Evolutionary conservation across 2,329 filamentous ascomycete species (phyloP).

Genomic region (Niveomyces coronatus): DNA sequence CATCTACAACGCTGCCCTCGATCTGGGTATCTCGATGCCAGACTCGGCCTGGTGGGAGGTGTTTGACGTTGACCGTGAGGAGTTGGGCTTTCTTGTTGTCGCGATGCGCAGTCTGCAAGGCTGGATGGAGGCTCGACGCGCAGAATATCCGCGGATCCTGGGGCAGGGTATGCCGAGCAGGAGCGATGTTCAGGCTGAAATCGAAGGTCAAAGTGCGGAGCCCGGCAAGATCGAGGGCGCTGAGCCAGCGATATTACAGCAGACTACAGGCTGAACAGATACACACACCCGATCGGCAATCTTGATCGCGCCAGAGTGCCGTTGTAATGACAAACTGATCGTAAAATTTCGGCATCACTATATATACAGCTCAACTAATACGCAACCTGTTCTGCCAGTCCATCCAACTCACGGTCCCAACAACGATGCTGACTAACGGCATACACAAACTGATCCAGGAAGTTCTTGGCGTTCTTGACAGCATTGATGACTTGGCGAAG

Average conservation of each 20-base stretch:
- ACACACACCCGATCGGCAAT: too few relatives aligned
- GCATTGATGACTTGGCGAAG: constrained; percentile 54
- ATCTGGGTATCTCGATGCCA: constrained; percentile 67
- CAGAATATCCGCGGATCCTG: constrained; percentile 39
- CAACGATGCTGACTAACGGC: constrained; percentile 63
- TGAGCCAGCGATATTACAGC: too few relatives aligned
- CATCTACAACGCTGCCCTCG: constrained; percentile 79
- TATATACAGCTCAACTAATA: constrained; percentile 49
- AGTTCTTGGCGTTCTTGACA: constrained; percentile 55
- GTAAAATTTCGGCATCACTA: not conserved
- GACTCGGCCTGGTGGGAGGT: constrained; percentile 94
- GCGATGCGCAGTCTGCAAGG: constrained; percentile 70
- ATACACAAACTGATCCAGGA: constrained; percentile 60
- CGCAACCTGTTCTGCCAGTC: constrained; percentile 54
- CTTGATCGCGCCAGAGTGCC: too few relatives aligned
- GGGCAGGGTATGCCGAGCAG: constrained; percentile 45
- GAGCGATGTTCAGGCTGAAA: constrained; percentile 46
- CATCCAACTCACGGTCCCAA: constrained; percentile 64
- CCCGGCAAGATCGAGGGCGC: too few relatives aligned
- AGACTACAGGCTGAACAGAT: too few relatives aligned
- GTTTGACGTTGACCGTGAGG: constrained; percentile 90
- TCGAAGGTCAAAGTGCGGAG: too few relatives aligned
- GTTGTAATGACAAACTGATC: too few relatives aligned
- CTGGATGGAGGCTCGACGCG: constrained; percentile 51
- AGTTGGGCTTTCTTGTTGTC: constrained; percentile 85